phyloP scores from a whole-genome alignment of 2,329 filamentous ascomycete species.

The Monosporascus cannonballus region DNA sequence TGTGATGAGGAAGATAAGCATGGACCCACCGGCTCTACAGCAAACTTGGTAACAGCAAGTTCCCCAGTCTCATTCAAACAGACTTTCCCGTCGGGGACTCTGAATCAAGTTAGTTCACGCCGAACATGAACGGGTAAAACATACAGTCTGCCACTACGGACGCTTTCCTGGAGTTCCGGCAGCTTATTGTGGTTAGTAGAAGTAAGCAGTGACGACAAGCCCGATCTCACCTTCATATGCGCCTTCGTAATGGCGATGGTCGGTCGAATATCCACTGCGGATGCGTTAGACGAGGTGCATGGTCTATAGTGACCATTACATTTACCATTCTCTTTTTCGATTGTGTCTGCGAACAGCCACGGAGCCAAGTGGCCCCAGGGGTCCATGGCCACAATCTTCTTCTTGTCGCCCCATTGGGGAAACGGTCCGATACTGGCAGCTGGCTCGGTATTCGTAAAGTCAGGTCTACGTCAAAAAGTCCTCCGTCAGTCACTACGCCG shows the following conservation, averaged over 20 bases:
- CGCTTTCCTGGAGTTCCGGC: slow-evolving; percentile 88
- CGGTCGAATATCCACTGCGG: slow-evolving; percentile 70
- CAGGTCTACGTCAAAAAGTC: slow-evolving; percentile 34
- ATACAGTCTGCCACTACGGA: slow-evolving; percentile 68
- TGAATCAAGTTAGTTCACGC: slow-evolving; percentile 20
- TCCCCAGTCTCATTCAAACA: slow-evolving; percentile 83
- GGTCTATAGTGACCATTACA: slow-evolving; percentile 6
- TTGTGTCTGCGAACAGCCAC: slow-evolving; percentile 74
- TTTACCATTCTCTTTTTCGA: slow-evolving; percentile 64
- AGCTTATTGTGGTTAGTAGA: slow-evolving; percentile 38
- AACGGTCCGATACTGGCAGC: slow-evolving; percentile 86
- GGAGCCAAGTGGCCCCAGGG: slow-evolving; percentile 83
- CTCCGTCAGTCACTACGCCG: slow-evolving; percentile 5
- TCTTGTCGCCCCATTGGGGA: slow-evolving; percentile 79
- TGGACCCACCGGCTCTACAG: slow-evolving; percentile 78
- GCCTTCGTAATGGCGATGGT: slow-evolving; percentile 90
- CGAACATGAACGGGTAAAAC: slow-evolving; percentile 15
- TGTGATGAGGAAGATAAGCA: neutral
- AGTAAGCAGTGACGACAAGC: neutral
- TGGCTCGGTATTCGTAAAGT: slow-evolving; percentile 78
- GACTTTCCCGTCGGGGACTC: slow-evolving; percentile 75
- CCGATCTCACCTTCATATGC: slow-evolving; percentile 66
- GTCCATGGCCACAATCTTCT: slow-evolving; percentile 98
- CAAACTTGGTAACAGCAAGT: slow-evolving; percentile 90
- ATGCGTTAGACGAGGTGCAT: slow-evolving; percentile 5